Evolutionary conservation across 2,329 filamentous ascomycete species (phyloP).

Genomic region (Neopestalotiopsis sp.): DNA sequence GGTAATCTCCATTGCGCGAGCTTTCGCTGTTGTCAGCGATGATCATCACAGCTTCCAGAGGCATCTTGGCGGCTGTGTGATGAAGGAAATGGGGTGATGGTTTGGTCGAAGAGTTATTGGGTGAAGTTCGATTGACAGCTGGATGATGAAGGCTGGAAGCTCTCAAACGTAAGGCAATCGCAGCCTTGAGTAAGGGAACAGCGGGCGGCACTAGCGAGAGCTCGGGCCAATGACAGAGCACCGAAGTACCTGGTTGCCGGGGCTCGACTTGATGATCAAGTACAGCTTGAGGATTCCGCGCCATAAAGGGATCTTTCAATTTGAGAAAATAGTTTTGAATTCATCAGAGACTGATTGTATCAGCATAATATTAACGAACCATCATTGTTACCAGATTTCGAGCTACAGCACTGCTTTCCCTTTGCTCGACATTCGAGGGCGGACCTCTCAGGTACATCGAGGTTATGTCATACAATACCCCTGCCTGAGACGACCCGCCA

Average conservation of each 20-base stretch:
- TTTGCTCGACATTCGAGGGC: not conserved
- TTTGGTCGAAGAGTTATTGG: slow-evolving; percentile 6
- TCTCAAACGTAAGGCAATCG: slow-evolving; percentile 19
- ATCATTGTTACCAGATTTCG: no score
- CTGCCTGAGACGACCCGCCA: not conserved
- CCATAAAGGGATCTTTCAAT: not conserved
- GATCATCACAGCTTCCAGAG: slow-evolving; percentile 98
- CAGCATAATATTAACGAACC: no score
- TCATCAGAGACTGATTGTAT: no score
- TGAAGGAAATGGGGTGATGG: slow-evolving; percentile 21
- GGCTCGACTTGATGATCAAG: not conserved
- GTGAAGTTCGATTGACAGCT: slow-evolving; percentile 1
- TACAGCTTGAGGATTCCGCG: not conserved
- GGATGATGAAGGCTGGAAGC: slow-evolving; percentile 22
- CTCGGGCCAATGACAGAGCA: slow-evolving; percentile 21
- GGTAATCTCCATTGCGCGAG: slow-evolving; percentile 92
- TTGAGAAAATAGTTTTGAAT: not conserved
- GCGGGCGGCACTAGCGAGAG: slow-evolving; percentile 17
- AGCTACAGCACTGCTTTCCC: not conserved
- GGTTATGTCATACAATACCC: not conserved
- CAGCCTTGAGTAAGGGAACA: slow-evolving; percentile 16
- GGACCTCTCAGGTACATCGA: not conserved
- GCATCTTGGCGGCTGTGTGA: slow-evolving; percentile 70
- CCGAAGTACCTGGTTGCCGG: not conserved
- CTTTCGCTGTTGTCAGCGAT: slow-evolving; percentile 99